Evolutionary conservation across 257 asterid species (phyloP).

Genomic region (Orobanche coerulescens): DNA sequence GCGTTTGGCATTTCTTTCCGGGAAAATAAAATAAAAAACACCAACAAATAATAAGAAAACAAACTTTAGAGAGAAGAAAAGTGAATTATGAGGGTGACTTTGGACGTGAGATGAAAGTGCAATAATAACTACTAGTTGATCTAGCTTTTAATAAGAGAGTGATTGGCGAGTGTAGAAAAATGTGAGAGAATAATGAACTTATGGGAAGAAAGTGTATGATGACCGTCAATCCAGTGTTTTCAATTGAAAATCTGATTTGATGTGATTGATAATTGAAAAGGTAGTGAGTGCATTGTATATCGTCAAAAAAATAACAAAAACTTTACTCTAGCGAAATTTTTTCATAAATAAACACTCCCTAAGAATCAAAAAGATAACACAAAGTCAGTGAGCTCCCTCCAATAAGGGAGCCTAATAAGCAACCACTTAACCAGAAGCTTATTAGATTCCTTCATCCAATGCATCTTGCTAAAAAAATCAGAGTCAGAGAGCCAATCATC

Average conservation of each 20-base stretch:
- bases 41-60: neutral
- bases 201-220: neutral
- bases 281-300: neutral
- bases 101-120: neutral
- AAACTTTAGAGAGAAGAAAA: neutral
- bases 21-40: neutral
- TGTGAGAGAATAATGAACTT: neutral
- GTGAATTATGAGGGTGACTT: neutral
- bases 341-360: neutral
- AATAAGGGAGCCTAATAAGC: neutral
- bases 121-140: neutral
- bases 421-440: neutral
- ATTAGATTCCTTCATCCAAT: slow-evolving; percentile 6
- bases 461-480: neutral
- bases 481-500: neutral
- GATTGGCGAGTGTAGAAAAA: neutral
- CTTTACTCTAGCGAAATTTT: neutral
- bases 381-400: neutral
- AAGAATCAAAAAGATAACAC: neutral
- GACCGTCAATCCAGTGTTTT: neutral
- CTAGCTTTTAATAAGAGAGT: neutral
- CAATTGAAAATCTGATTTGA: neutral
- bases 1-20: neutral
- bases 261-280: neutral
- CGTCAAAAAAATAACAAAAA: neutral